These are phyloP conservation scores for Sindora glabra DNA, from an alignment of 306 rosid species.

Conservation along the genomic window DNA sequence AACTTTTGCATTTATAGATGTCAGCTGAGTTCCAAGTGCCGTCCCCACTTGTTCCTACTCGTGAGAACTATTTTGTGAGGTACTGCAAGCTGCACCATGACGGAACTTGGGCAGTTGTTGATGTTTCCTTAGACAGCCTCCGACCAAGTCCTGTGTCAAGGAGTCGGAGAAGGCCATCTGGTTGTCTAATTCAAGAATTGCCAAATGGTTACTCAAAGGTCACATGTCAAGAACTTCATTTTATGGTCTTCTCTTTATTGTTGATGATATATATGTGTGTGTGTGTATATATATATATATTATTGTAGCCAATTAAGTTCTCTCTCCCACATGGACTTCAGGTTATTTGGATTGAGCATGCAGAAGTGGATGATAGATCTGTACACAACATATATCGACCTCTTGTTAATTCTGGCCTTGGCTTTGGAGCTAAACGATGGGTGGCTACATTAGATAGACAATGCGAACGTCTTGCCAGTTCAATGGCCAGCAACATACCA, in stretches of 20 bases:
- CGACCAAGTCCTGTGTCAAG: conserved; percentile 29
- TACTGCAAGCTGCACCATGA: conserved; percentile 51
- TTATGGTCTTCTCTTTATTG: no score
- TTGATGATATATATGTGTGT: no score
- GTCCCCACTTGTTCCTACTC: conserved; percentile 54
- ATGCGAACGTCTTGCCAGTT: conserved; percentile 72
- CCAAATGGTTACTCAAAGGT: conserved; percentile 72
- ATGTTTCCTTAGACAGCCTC: conserved; percentile 43
- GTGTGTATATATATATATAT: no score
- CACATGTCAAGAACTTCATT: neutral
- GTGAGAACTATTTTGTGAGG: conserved; percentile 56
- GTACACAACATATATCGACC: conserved; percentile 47
- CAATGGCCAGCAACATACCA: conserved; percentile 50
- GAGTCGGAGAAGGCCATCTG: conserved; percentile 48
- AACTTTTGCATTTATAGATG: no score
- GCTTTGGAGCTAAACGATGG: conserved; percentile 90
- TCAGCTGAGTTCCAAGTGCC: conserved; percentile 59
- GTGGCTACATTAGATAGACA: conserved; percentile 66
- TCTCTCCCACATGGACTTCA: neutral
- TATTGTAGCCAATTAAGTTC: no score
- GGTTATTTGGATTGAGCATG: conserved; percentile 90
- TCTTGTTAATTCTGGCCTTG: conserved; percentile 55
- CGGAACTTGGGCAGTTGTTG: conserved; percentile 59
- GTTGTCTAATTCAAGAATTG: conserved; percentile 57
- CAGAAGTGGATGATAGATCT: conserved; percentile 55